Base-by-base conservation (phyloP, 2,329 filamentous ascomycete genomes). In the Tothia fuscella region DNA sequence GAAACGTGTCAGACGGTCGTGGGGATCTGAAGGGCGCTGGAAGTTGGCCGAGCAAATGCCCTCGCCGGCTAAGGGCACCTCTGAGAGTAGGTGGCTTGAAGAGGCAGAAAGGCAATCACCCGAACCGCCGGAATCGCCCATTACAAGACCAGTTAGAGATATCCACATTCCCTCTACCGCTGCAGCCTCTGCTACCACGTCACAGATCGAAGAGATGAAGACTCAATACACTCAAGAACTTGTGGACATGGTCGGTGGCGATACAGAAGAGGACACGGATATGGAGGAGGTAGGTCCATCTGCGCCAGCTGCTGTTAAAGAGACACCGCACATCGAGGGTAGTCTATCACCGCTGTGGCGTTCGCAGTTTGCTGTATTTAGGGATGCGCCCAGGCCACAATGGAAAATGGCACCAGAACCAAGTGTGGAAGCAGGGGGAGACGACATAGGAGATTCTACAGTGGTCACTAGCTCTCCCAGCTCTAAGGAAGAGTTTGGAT, bases 1-100 rank as follows among this genome's bases (percentile, higher is more conserved):
- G 4, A 74, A 68, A 51, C 76, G 74, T 21, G 78, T 75, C 39
- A 78, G 80, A 44, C 88, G 84, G 54, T 75, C 76, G 21, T 76
- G 80, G 6, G 76, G 78, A 33, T 67, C 75, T 39, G 79, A 76
- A 52, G 72, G 68, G 22, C 67, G 74, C 21, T 95, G 89, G 89
- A 78, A 73, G 47, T 82, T 88, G 52, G 69, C 70, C 17, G 82
- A 80, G 52, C 72, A 76, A 43, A 81, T 82, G 1, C 78, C 76
- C 6, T 88, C 79, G 40, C 82, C 84, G 3, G 73, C 80, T 52
- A 70, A 67, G 25, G 61, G 70, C 47, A 25, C 21, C 31, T 20
- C 5, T n/a, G 20, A 17, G 17, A 9, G 16, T 12, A 25, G 38
- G 13, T 43, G 34, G 32, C 20, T 43, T 4, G 22, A 38, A 9